These are phyloP conservation scores for Penicillium expansum DNA, from an alignment of 2,329 filamentous ascomycete genomes.

Conservation along the genomic window DNA sequence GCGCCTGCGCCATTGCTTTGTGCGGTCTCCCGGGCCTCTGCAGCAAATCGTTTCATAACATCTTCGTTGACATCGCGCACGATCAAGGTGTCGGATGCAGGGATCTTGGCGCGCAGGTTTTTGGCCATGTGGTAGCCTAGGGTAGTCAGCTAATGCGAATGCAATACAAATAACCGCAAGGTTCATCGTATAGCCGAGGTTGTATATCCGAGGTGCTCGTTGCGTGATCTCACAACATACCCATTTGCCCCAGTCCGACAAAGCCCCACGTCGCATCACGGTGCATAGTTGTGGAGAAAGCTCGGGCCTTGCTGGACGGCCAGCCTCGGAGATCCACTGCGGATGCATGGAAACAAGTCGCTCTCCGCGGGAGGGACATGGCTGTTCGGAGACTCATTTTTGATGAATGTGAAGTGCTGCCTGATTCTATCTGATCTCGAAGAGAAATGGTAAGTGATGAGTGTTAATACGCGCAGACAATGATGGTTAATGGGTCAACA, in stretches of 20 bases:
- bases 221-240: conserved; percentile 38
- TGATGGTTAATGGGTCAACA: background rate
- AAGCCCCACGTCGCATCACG: conserved; percentile 57
- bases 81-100: conserved; percentile 59
- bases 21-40: conserved; percentile 47
- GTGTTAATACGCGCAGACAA: background rate
- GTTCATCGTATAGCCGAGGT: background rate
- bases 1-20: conserved; percentile 27
- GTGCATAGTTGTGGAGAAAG: conserved; percentile 49
- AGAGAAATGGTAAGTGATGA: background rate
- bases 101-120: conserved; percentile 66
- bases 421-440: background rate
- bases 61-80: conserved; percentile 65
- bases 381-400: conserved; percentile 16
- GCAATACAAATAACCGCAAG: background rate
- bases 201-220: background rate
- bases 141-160: background rate
- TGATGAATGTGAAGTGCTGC: background rate
- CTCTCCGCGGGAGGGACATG: conserved; percentile 7
- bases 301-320: conserved; percentile 21
- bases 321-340: conserved; percentile 13
- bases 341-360: conserved; percentile 8
- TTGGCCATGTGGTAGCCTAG: conserved; percentile 71
- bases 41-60: conserved; percentile 55
- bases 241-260: conserved; percentile 61